A percentile compares a stretch with the other conserved stretches of the same genome.
phyloP scores from a whole-genome alignment of 2,329 filamentous ascomycete genomes.

The Gaeumannomyces tritici region DNA sequence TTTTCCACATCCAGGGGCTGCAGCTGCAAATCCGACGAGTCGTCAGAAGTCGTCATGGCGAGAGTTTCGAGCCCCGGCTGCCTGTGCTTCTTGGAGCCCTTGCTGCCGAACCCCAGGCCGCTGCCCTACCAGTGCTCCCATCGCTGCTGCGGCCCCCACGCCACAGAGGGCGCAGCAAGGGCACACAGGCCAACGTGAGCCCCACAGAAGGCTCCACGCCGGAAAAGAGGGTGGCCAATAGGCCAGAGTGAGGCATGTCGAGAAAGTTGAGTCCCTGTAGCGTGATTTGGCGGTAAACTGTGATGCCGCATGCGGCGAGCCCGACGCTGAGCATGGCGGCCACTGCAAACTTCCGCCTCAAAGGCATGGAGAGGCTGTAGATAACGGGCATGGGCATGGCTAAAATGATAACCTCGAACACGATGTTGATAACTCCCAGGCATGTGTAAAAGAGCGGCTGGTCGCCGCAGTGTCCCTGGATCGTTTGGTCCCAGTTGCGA shows the following conservation, averaged over 20 bases:
- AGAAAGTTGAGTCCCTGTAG: too few species aligned
- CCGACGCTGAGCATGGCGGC: too few species aligned
- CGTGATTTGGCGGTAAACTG: too few species aligned
- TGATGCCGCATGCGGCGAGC: too few species aligned
- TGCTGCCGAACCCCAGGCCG: too few species aligned
- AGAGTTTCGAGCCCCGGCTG: conserved; percentile 4
- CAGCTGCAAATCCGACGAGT: conserved; percentile 18
- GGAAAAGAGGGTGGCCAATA: conserved; percentile 23
- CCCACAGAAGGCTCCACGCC: conserved; percentile 26
- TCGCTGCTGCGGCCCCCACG: conserved; percentile 13
- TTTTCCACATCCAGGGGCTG: conserved; percentile 8
- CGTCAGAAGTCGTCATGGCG: conserved; percentile 17
- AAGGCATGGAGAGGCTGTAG: conserved; percentile 17
- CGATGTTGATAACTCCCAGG: conserved; percentile 20
- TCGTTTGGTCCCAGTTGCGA: conserved; percentile 22
- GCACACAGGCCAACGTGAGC: conserved; percentile 28
- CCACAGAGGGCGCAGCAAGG: conserved; percentile 28
- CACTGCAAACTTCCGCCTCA: conserved; percentile 5
- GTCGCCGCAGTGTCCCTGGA: conserved; percentile 21
- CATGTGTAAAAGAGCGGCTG: conserved; percentile 16
- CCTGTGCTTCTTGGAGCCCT: conserved; percentile 1
- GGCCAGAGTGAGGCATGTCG: conserved; percentile 8
- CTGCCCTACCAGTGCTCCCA: conserved; percentile 4
- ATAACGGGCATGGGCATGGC: conserved; percentile 21
- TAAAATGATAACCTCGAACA: conserved; percentile 21